Percentiles rank a stretch among this genome's conserved stretches.
These are phyloP conservation scores for Strobilomyces confusus DNA, from an alignment of 768 basidiomycete species.

Conservation along the genomic window DNA sequence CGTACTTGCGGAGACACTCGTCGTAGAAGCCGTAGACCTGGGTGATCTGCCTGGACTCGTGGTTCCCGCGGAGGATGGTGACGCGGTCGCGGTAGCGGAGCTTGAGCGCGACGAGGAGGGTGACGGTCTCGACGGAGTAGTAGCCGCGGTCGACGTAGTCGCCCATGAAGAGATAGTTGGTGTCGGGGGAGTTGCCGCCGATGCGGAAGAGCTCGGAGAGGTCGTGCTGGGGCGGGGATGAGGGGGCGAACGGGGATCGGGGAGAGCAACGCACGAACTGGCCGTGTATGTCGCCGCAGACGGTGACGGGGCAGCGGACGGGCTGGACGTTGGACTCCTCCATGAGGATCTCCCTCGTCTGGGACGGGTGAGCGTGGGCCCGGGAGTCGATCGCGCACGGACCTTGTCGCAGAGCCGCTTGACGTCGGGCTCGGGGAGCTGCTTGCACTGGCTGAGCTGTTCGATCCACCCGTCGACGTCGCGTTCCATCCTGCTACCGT, in stretches of 20 bases:
- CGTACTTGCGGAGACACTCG: constrained; percentile 99
- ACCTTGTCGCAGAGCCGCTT: constrained; percentile 99
- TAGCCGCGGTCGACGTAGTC: constrained; percentile 99
- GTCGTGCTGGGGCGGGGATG: constrained; percentile 69
- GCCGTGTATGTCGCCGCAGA: constrained; percentile 99
- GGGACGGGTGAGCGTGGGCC: constrained; percentile 18
- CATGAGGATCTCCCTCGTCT: constrained; percentile 98
- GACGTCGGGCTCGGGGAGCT: constrained; percentile 90
- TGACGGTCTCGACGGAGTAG: constrained; percentile 99
- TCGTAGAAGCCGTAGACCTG: constrained; percentile 99
- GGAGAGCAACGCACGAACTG: constrained; percentile 82
- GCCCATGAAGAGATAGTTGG: constrained; percentile 99
- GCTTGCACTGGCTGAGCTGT: constrained; percentile 96
- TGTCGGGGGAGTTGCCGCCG: constrained; percentile 97
- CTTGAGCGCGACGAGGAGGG: constrained; percentile 94
- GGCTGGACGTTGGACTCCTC: constrained; percentile 99
- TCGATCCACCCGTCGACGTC: constrained; percentile 98
- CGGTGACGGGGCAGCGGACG: constrained; percentile 96
- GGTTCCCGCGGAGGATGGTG: constrained; percentile 96
- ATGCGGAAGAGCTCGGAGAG: constrained; percentile 98
- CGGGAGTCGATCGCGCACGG: background rate
- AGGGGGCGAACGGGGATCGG: constrained; percentile 24
- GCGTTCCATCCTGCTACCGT: constrained; percentile 39
- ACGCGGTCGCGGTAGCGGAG: constrained; percentile 97
- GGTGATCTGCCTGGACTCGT: constrained; percentile 99